Conservation (phyloP, 108 stramenopile genomes). For the Cylindrotheca closterium region DNA sequence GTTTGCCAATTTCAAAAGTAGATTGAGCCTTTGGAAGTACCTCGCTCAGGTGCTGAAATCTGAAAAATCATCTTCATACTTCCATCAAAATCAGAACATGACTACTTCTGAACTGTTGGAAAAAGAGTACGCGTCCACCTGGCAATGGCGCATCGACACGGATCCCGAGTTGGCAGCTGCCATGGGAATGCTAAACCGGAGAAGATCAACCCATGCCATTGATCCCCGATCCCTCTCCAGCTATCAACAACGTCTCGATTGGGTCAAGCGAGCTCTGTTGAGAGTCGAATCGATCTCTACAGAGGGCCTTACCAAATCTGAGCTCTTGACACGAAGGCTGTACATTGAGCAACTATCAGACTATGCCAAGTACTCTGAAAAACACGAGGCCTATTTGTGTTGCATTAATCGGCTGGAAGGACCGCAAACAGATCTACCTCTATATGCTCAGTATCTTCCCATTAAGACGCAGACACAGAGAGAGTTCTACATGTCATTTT, state of each 20-base stretch:
- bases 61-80: no score
- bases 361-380: slow-evolving; percentile 35
- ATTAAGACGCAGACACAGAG: slow-evolving; percentile 29
- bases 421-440: slow-evolving; percentile 51
- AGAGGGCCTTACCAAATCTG: slow-evolving; percentile 17
- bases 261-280: slow-evolving; percentile 36
- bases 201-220: slow-evolving; percentile 49
- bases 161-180: slow-evolving; percentile 54
- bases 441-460: slow-evolving; percentile 51
- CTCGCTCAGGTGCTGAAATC: no score
- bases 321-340: slow-evolving; percentile 35
- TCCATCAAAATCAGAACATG: no score
- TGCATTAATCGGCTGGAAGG: slow-evolving; percentile 59
- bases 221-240: slow-evolving; percentile 46
- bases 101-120: slow-evolving; percentile 20
- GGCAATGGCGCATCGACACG: slow-evolving; percentile 46
- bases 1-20: no score
- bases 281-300: slow-evolving; percentile 20
- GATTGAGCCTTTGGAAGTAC: no score
- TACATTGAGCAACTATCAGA: slow-evolving; percentile 45
- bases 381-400: slow-evolving; percentile 45
- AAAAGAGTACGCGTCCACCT: slow-evolving; percentile 36
- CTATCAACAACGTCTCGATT: slow-evolving; percentile 38
- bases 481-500: slow-evolving; percentile 40
- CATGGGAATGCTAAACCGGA: slow-evolving; percentile 41